Base-by-base conservation (phyloP, 352 stramenopile genomes). In the Thalassiosira oceanica region DNA sequence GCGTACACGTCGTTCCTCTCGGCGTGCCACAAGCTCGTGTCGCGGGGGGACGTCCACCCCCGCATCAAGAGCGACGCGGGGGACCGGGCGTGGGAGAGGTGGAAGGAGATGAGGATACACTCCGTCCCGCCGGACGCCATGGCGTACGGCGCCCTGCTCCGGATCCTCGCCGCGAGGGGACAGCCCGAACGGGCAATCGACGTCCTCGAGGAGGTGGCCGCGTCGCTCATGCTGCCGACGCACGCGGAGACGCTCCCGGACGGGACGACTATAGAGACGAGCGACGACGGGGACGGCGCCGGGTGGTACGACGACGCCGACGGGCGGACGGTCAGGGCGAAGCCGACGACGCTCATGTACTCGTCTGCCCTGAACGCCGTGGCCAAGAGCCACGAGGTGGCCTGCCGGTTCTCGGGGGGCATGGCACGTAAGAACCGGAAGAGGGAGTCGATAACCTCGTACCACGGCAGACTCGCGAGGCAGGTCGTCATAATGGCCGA, bases 71-170 rank as follows among this genome's bases (percentile, higher is more conserved):
- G 70, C 3, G 74, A 86, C 50, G 84, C 84, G 8, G 66, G 65
- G 11, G 71, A 87, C 35, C 36, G 83, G 8, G 79, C 67, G 5
- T 92, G 84, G 84, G 54, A 74, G 20, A 50, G 80, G 31, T 92
- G 82, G 82, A 84, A 88, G 61, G 79, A 92, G 74, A 84, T 92
- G 79, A 54, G 75, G 18, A 83, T 92, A 55, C 72, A 85, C 33
- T 73, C 71, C n/a, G 51, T 87, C 11, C 57, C 85, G 37, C 82
- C 84, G 2, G 84, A 92, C 74, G 68, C 74, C 2, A 90, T 92
- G 82, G 79, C 77, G 8, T 92, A 87, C 48, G 82, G 82, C 52
- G 77, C 82, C 13, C 73, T 90, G 6, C 68, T 92, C 60, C 51
- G 82, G 10, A 50, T 90, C 18, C 84, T 83, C 52, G 80, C 74